Percentiles rank a stretch among this genome's conserved stretches.
Evolutionary conservation across 202 grass and related monocot genomes (phyloP).

Genomic region (Hordeum pubiflorum): DNA sequence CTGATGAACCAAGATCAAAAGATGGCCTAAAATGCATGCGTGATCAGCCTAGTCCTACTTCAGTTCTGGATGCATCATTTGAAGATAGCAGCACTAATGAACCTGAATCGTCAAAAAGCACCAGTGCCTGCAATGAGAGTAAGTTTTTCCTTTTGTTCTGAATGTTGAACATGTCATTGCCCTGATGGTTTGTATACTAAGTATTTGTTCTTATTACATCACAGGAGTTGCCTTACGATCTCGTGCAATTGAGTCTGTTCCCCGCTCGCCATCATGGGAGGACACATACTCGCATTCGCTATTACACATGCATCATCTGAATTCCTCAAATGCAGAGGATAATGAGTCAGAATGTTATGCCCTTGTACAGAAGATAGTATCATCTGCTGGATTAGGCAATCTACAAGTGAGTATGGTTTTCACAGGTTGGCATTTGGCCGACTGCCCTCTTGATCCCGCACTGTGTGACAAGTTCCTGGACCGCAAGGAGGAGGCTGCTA

Average conservation of each 20-base stretch:
- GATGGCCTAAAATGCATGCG: slow-evolving; percentile 19
- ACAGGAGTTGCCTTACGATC: slow-evolving; percentile 29
- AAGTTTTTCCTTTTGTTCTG: slow-evolving; percentile 17
- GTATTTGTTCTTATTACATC: background rate
- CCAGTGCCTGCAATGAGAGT: slow-evolving; percentile 37
- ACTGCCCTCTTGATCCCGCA: slow-evolving; percentile 54
- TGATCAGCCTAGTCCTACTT: slow-evolving; percentile 50
- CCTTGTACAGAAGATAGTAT: slow-evolving; percentile 64
- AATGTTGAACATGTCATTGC: background rate
- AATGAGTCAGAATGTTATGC: slow-evolving; percentile 42
- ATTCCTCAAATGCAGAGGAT: slow-evolving; percentile 18
- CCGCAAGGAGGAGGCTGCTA: slow-evolving; percentile 63
- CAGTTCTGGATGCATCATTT: slow-evolving; percentile 44
- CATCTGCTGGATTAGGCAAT: slow-evolving; percentile 48
- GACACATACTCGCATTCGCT: slow-evolving; percentile 35
- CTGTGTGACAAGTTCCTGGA: slow-evolving; percentile 61
- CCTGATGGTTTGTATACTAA: slow-evolving; percentile 18
- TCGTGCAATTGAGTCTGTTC: slow-evolving; percentile 36
- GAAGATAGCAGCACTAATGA: slow-evolving; percentile 38
- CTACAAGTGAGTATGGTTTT: slow-evolving; percentile 38
- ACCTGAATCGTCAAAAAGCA: slow-evolving; percentile 44
- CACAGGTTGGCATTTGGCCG: slow-evolving; percentile 52
- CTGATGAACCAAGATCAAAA: slow-evolving; percentile 28
- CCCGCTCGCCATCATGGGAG: slow-evolving; percentile 55
- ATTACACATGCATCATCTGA: background rate